These are phyloP conservation scores for Albophoma yamanashiensis DNA, from an alignment of 2,329 filamentous ascomycete genomes.

Conservation along the genomic window DNA sequence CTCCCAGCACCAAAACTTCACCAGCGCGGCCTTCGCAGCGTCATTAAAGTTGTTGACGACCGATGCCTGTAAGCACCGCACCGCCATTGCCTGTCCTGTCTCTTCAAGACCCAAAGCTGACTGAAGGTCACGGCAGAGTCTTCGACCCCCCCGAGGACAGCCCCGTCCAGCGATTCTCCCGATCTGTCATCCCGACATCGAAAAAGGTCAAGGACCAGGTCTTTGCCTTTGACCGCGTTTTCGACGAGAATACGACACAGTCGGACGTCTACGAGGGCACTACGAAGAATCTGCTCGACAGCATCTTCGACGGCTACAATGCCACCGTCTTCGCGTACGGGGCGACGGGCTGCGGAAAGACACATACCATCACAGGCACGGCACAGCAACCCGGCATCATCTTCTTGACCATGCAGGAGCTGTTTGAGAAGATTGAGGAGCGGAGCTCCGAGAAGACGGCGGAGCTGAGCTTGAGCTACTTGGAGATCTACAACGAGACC, in stretches of 20 bases:
- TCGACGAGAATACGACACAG: constrained; percentile 90
- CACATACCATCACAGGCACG: constrained; percentile 92
- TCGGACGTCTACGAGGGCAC: constrained; percentile 92
- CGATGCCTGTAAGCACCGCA: constrained; percentile 68
- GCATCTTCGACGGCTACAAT: constrained; percentile 94
- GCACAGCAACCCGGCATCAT: constrained; percentile 92
- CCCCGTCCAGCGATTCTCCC: constrained; percentile 77
- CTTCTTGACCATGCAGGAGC: constrained; percentile 96
- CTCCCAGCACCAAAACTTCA: constrained; percentile 75
- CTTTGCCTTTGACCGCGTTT: constrained; percentile 92
- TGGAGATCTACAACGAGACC: constrained; percentile 99
- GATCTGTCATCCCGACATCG: constrained; percentile 68
- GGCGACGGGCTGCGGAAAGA: constrained; percentile 96
- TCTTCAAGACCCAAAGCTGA: neutral
- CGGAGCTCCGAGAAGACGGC: constrained; percentile 76
- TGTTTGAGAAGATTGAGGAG: constrained; percentile 94
- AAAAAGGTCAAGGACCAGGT: constrained; percentile 97
- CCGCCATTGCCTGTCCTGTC: no score
- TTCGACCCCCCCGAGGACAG: constrained; percentile 97
- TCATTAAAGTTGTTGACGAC: constrained; percentile 95
- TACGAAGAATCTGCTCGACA: constrained; percentile 81
- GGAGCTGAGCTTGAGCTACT: constrained; percentile 84
- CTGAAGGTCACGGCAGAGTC: constrained; percentile 47
- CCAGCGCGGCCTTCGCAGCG: constrained; percentile 76
- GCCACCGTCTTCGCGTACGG: constrained; percentile 98